Base-by-base conservation (phyloP, 2,329 filamentous ascomycete genomes). In the Scedosporium minutisporum region DNA sequence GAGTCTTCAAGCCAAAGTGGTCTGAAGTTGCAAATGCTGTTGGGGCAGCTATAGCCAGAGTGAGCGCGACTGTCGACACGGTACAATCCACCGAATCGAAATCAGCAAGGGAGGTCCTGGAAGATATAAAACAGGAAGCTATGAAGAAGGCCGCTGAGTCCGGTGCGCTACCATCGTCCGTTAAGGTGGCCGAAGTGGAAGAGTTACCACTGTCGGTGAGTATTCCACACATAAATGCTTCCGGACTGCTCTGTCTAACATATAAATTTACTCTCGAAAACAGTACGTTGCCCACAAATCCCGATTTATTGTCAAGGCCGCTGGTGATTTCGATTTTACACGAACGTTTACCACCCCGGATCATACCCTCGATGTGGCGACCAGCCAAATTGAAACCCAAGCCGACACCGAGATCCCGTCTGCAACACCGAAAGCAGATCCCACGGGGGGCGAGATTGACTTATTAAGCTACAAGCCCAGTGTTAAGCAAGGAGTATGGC, bases 1-100 rank as follows among this genome's bases (percentile, higher is more conserved):
- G 72, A 38, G 81, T 87, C 1, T 71, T 85, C 55, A 84, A 81
- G 65, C 83, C 83, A 0, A 73, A 78, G 48, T 85, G 78, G 74
- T 80, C 82, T 1, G 79, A 78, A 3, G 82, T 87, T 1, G 85
- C 86, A 7, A 88, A 88, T 67, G 85, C 85, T 0, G 84, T 88
- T 9, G 85, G 85, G 1, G 85, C 85, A 7, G 85, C 85, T 0
- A 85, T 84, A 63, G 83, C 84, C 1, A 75, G 82, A 46, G 83
- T 87, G 2, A 85, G 81, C 63, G 79, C 80, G 1, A 77, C 81
- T 0, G 74, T 82, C 9, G 81, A 83, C 63, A 78, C 76, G 0
- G 76, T 82, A 25, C 77, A 80, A 63, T 79, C 77, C 0, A 82
- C 79, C 0, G 79, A 78, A 62, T 70, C 70, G 0, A 74, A 73